A percentile compares a stretch with the other conserved stretches of the same genome.
Conservation (phyloP, 2,329 filamentous ascomycete species). For the Teratosphaeria pseudoeucalypti region DNA sequence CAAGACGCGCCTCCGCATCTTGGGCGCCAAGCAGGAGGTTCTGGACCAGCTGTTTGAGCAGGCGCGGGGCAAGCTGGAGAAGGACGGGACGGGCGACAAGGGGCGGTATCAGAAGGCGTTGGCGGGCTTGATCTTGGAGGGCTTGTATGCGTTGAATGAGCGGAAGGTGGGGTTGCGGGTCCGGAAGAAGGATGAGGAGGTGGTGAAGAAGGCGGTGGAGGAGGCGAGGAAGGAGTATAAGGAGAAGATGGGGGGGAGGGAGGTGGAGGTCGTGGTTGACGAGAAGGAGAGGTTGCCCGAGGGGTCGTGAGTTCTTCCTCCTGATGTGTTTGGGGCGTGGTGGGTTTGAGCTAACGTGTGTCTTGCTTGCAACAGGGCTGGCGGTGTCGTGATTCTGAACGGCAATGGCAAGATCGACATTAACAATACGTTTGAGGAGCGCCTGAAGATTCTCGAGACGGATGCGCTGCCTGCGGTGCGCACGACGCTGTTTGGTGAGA, state of each 20-base stretch:
- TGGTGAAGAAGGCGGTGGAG: constrained; percentile 67
- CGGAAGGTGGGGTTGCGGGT: constrained; percentile 62
- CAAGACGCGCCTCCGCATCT: constrained; percentile 84
- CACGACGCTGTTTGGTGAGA: constrained; percentile 82
- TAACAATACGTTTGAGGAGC: constrained; percentile 95
- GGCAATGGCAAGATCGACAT: constrained; percentile 90
- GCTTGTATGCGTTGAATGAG: constrained; percentile 80
- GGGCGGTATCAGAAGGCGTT: constrained; percentile 65
- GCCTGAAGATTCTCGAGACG: constrained; percentile 73
- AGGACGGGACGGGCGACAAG: constrained; percentile 52
- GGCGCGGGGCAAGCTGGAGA: constrained; percentile 40
- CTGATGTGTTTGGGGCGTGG: neutral
- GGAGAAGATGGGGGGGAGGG: constrained; percentile 56
- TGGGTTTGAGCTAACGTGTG: neutral
- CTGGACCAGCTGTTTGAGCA: constrained; percentile 82
- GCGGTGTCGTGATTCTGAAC: constrained; percentile 71
- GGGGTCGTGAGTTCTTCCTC: constrained; percentile 56
- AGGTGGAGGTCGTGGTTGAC: constrained; percentile 60
- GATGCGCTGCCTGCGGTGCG: constrained; percentile 77
- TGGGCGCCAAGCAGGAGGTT: constrained; percentile 78
- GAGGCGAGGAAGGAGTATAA: constrained; percentile 75
- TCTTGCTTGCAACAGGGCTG: constrained; percentile 49
- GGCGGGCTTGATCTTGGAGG: constrained; percentile 77
- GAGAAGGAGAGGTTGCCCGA: constrained; percentile 71
- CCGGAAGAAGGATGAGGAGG: constrained; percentile 66